These are phyloP conservation scores for Alternaria triticina DNA, from an alignment of 2,329 filamentous ascomycete species.

Conservation along the genomic window DNA sequence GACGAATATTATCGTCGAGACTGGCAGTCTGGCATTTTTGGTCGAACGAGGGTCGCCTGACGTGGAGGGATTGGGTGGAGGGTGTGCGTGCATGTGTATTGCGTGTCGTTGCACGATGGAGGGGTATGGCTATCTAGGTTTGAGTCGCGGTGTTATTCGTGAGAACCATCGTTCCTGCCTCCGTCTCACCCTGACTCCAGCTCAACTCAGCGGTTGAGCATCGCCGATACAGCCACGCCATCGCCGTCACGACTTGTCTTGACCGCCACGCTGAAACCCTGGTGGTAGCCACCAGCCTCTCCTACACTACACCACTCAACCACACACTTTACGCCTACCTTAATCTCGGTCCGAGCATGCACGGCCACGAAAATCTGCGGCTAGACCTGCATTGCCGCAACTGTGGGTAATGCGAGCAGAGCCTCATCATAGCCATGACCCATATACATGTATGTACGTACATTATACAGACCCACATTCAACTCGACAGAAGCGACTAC, in stretches of 20 bases:
- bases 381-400: conserved; percentile 16
- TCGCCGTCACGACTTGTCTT: background rate
- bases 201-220: background rate
- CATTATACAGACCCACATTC: conserved; percentile 4
- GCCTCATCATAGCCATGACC: conserved; percentile 3
- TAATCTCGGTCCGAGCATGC: conserved; percentile 6
- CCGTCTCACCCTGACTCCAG: background rate
- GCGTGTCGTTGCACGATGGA: background rate
- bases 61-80: background rate
- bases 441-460: background rate
- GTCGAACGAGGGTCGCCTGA: conserved; percentile 2
- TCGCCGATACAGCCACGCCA: background rate
- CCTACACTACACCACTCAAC: background rate
- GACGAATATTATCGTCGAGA: background rate
- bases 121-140: background rate
- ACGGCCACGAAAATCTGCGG: conserved; percentile 14
- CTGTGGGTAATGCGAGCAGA: conserved; percentile 11
- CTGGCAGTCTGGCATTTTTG: background rate
- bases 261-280: conserved; percentile 1
- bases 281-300: background rate
- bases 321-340: background rate
- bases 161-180: background rate
- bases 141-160: background rate
- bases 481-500: no score
- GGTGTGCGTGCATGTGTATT: background rate